Evolutionary conservation across 148 eudicot species (phyloP), one percentile per base, ranked within the genome.

Genomic region (Rhododendron griersonianum): DNA sequence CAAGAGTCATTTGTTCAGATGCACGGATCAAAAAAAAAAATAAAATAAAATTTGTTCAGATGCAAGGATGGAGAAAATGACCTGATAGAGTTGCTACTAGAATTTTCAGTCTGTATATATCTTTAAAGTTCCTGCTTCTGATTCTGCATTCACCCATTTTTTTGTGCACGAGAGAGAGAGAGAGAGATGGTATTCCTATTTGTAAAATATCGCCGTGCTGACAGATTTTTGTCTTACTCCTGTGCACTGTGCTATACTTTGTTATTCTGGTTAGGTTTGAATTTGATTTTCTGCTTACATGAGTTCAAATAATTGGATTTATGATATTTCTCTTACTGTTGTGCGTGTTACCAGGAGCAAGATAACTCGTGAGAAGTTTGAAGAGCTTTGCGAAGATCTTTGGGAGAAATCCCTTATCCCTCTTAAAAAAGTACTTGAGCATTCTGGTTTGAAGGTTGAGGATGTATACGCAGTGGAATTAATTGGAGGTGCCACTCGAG

Each of bases 401-500:
- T 97, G 99, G 99, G 96, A 91, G 82, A 94, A 92, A 84, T 92
- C 99, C 82, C 95, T 95, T 59, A 41, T 89, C 41, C 99, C 98
- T 65, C 63, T 95, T 75, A 93, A 94, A 83, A 94, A 94, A 86
- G 91, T 95, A 84, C 91, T 98, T 59, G 83, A 91, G 82, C 87
- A 92, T 88, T 93, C 98, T 84, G 98, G 95, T 55, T 67, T 98
- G 87, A 93, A 91, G 85, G 65, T 85, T 85, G 95, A 93, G 21
- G 98, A 95, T 67, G 85, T 98, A 85, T 86, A 92, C 86, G 99
- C 98, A 15, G 95, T 98, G 83, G 99, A 98, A 90, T 88, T 95
- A 80, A 94, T 95, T 90, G 99, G 99, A 90, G 99, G 98, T 82
- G 98, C 98, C 83, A 98, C 99, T 81, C 91, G 98, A 78, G 98